A percentile compares a stretch with the other conserved stretches of the same genome.
Conservation (phyloP, 352 stramenopile genomes). For the Phytophthora tubulina region DNA sequence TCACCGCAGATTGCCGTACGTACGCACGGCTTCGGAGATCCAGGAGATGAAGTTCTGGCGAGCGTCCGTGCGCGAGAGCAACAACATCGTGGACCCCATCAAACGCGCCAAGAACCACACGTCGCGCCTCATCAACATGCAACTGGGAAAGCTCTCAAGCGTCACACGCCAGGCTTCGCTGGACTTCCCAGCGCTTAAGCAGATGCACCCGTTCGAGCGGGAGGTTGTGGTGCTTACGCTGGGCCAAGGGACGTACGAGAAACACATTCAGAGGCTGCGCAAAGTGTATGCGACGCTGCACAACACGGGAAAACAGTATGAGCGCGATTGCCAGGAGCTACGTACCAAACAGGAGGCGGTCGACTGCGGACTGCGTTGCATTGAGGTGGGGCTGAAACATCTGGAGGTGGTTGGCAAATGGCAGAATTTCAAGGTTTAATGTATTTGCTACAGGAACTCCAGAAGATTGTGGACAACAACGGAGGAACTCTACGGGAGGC, state of each 20-base stretch:
- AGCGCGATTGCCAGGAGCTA: slow-evolving; percentile 70
- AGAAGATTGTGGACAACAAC: slow-evolving; percentile 56
- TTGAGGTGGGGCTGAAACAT: slow-evolving; percentile 54
- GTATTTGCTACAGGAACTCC: slow-evolving; percentile 44
- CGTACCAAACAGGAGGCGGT: slow-evolving; percentile 85
- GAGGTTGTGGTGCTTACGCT: slow-evolving; percentile 87
- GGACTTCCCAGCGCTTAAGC: slow-evolving; percentile 79
- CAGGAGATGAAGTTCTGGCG: slow-evolving; percentile 92
- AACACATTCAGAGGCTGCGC: slow-evolving; percentile 75
- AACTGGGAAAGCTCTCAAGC: slow-evolving; percentile 76
- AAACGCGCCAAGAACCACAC: slow-evolving; percentile 87
- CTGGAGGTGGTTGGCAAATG: background rate
- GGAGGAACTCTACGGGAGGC: slow-evolving; percentile 53
- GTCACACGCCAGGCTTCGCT: slow-evolving; percentile 80
- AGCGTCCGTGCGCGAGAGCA: slow-evolving; percentile 71
- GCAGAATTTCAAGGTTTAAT: slow-evolving; percentile 1
- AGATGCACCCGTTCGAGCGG: slow-evolving; percentile 84
- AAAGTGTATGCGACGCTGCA: slow-evolving; percentile 83
- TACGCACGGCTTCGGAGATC: slow-evolving; percentile 84
- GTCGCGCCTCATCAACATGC: slow-evolving; percentile 82
- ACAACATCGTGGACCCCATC: slow-evolving; percentile 83
- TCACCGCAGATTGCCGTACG: slow-evolving; percentile 70
- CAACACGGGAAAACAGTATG: slow-evolving; percentile 78
- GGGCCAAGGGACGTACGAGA: slow-evolving; percentile 76
- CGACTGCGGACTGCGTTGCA: slow-evolving; percentile 78